A percentile compares a stretch with the other conserved stretches of the same genome.
These are phyloP conservation scores for Lagenaria siceraria DNA, from an alignment of 306 rosid species.

Conservation along the genomic window DNA sequence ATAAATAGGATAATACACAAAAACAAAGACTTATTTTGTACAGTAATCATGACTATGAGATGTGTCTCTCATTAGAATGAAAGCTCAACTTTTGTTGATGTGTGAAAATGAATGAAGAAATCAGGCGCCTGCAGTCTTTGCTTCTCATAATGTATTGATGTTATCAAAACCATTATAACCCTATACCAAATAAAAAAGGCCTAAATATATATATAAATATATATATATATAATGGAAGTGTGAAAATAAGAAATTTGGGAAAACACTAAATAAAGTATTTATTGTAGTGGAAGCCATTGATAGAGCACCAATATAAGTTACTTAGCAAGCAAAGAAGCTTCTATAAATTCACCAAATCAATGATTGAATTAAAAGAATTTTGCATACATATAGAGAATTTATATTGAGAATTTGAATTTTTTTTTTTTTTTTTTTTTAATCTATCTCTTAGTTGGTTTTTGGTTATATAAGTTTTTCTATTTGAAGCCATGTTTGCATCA, in stretches of 20 bases:
- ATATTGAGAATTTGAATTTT: no score
- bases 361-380: neutral
- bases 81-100: neutral
- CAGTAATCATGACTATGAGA: no score
- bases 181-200: no score
- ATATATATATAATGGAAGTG: constrained; percentile 3
- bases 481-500: no score
- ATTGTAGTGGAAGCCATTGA: neutral
- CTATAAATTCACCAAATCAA: neutral
- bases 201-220: no score
- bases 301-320: neutral
- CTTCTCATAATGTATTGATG: neutral
- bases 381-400: no score
- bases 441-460: no score
- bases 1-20: no score
- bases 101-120: neutral
- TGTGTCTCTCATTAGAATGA: neutral
- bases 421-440: no score
- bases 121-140: neutral
- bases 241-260: neutral
- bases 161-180: neutral
- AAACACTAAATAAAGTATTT: neutral
- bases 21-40: no score
- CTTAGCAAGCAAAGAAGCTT: neutral
- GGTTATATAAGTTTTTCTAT: no score